Evolutionary conservation across 179 eudicot species (phyloP).

Genomic region (Beta lomatogona): DNA sequence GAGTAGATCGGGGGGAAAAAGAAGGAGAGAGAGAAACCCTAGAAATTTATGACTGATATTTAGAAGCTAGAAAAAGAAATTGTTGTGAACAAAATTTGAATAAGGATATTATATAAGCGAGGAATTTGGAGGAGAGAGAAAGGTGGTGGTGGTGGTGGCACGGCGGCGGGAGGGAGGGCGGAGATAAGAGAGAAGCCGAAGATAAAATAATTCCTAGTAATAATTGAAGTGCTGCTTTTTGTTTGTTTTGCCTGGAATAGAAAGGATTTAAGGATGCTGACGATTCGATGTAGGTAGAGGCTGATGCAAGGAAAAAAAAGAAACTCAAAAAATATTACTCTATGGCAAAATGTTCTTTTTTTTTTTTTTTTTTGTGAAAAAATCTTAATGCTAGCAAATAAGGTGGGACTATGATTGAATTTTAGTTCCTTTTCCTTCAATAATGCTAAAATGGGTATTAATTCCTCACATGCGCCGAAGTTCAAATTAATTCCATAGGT

Average conservation of each 20-base stretch:
- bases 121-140: not conserved
- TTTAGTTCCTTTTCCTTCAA: no score
- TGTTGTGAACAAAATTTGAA: not conserved
- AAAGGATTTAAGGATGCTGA: not conserved
- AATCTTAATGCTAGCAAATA: no score
- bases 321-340: no score
- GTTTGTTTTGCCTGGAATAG: not conserved
- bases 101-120: not conserved
- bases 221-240: no score
- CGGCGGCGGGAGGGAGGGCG: not conserved
- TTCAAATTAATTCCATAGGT: no score
- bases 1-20: constrained; percentile 3
- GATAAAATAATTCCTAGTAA: no score
- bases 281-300: not conserved
- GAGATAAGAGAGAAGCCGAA: not conserved
- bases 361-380: no score
- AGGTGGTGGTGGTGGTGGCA: not conserved
- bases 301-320: not conserved
- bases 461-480: no score
- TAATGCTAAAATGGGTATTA: no score
- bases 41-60: not conserved
- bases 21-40: constrained; percentile 32
- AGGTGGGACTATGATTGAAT: no score
- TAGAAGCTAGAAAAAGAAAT: no score
- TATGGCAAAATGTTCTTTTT: no score